phyloP scores from a whole-genome alignment of 495 filamentous ascomycete species.

The Aspergillus egyptiacus region DNA sequence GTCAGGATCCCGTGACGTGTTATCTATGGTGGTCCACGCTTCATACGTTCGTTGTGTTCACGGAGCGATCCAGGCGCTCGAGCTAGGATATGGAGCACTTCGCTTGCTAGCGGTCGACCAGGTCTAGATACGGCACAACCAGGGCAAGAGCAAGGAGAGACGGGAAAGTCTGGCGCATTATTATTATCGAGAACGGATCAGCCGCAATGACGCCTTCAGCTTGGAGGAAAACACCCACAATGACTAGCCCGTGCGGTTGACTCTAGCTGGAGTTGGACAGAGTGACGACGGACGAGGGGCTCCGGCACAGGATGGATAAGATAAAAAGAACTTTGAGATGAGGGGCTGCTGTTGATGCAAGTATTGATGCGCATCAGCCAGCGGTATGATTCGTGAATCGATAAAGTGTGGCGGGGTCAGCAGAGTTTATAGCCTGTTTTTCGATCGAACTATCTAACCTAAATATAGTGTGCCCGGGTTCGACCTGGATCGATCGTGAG shows the following conservation, averaged over 20 bases:
- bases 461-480: background rate
- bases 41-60: no score
- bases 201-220: background rate
- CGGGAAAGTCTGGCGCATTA: background rate
- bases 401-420: conserved; percentile 1
- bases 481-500: background rate
- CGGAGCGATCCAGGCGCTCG: no score
- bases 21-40: background rate
- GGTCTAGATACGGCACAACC: background rate
- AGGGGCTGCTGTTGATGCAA: conserved; percentile 7
- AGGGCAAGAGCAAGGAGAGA: background rate
- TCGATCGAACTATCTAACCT: conserved; percentile 1
- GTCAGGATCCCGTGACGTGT: background rate
- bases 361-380: background rate
- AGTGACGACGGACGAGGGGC: conserved; percentile 22
- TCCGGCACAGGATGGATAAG: conserved; percentile 11
- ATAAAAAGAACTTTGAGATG: conserved; percentile 2
- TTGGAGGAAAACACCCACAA: conserved; percentile 1
- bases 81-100: no score
- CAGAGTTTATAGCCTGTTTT: conserved; percentile 1
- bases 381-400: conserved; percentile 4
- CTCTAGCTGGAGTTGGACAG: conserved; percentile 6
- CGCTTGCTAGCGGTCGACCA: background rate
- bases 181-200: background rate
- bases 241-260: background rate